A percentile compares a stretch with the other conserved stretches of the same genome.
Conservation (phyloP, 1,284 basidiomycete species). For the Neonothopanus nambi region DNA sequence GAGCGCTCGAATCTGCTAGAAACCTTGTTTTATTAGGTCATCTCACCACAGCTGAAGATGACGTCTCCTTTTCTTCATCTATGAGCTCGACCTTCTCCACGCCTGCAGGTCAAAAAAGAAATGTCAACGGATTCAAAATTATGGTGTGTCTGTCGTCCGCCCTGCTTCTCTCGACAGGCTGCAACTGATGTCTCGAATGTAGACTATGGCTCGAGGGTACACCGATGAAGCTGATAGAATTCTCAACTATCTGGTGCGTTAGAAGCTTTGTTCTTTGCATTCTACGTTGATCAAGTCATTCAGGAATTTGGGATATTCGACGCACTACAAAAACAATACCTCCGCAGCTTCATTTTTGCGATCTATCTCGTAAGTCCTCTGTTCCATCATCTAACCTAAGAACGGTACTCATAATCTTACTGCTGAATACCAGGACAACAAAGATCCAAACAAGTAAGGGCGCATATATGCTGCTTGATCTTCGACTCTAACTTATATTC, state of each 20-base stretch:
- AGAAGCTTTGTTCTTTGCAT: conserved; percentile 15
- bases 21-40: conserved; percentile 41
- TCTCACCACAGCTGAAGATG: conserved; percentile 51
- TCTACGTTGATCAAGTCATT: conserved; percentile 6
- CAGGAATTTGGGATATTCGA: conserved; percentile 83
- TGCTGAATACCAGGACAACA: conserved; percentile 56
- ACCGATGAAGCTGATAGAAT: conserved; percentile 79
- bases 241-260: conserved; percentile 70
- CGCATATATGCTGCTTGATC: conserved; percentile 24
- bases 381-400: not conserved
- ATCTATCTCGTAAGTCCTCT: conserved; percentile 66
- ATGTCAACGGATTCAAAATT: conserved; percentile 57
- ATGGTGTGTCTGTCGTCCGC: conserved; percentile 31
- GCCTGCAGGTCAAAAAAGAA: conserved; percentile 32
- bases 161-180: conserved; percentile 11
- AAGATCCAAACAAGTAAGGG: conserved; percentile 75
- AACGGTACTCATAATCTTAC: too few relatives aligned
- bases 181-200: conserved; percentile 28
- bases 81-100: conserved; percentile 29
- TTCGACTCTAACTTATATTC: conserved; percentile 2
- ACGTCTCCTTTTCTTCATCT: conserved; percentile 21
- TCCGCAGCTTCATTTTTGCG: conserved; percentile 79
- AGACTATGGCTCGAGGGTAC: conserved; percentile 73
- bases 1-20: not conserved
- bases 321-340: conserved; percentile 73